Evolutionary conservation across 176 grass and related monocot species (phyloP), one percentile per base, ranked within the genome.

Genomic region (Secale cereale): DNA sequence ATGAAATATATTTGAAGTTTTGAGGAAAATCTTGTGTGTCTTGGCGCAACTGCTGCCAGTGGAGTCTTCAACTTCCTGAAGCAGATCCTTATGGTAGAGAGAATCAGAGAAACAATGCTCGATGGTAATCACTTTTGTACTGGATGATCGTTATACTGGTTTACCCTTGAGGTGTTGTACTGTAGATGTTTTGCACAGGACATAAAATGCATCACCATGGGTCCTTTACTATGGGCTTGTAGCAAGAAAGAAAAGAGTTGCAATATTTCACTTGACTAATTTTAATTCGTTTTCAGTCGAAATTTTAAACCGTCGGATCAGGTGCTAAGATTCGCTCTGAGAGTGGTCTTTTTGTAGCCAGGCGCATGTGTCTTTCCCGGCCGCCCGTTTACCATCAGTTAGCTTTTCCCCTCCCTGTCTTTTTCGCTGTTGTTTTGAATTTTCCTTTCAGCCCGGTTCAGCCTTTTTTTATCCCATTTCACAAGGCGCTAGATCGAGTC

Each of bases 1-100:
- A 99, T 99, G 97, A 93, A 79, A 87, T 99, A 95, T 81, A 99
- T 99, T 77, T 97, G 82, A 94, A 81, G 29, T 62, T 87, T 79
- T 89, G 80, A 86, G 90, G 83, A 77, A 63, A 81, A 92, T 79
- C 87, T 85, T 81, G 31, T 70, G 80, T 76, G 36, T 50, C 82
- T 25, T 68, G 73, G 27, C 11, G 15, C 77, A 83, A 20, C 78
- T 35, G 46, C 32, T 39, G 25, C 48, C n/a, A 59, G 27, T 65
- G 5, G 5, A 40, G 10, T 67, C 46, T 87, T 23, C 54, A 62
- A 28, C 60, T 74, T 57, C 66, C 59, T 79, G 79, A 86, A 69
- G 39, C 64, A 25, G 66, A 66, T 37, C 45, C 52, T 62, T 63
- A 65, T 37, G 60, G 40, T n/a, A 83, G 62, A 83, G 60, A 56